Base-by-base conservation (phyloP, 2,329 filamentous ascomycete genomes). In the Diaporthe vexans region DNA sequence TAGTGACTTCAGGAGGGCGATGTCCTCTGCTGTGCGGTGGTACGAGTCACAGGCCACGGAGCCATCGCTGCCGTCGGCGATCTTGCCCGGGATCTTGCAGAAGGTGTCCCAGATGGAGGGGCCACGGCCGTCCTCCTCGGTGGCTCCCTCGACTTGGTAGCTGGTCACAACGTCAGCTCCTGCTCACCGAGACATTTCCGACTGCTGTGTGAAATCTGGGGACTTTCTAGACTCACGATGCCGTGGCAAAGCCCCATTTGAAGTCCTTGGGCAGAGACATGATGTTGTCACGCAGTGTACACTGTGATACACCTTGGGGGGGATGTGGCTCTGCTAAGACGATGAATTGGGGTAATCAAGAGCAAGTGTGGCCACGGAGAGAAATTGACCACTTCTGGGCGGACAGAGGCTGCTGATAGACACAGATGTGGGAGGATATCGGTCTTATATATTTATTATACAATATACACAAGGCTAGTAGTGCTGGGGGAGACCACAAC, bases 21-120 rank as follows among this genome's bases (percentile, higher is more conserved):
- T 94, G 81, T 97, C 95, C 80, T 94, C 91, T 52, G 86, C 87
- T 68, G 92, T 94, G 71, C 93, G 91, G 84, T 96, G 92, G 87
- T 97, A 97, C 37, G 94, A 95, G 85, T 97, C 94, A 85, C 95
- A 97, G 51, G 95, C 94, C 57, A 94, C 89, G 69, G 91, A 92
- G 70, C 95, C 95, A 57, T 91, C 93, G 78, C 88, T 91, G 74
- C 91, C 92, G 79, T 94, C 93, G 73, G 94, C 94, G 79, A 97
- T 95, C 85, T 97, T 97, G 79, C 94, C 94, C 9, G 93, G 91
- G 71, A 91, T 92, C 76, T 90, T 90, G 84, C 93, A 95, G 86
- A 97, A 97, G n/a, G 90, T 92, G 84, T 97, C 95, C 95, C 95
- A 97, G 83, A 97, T 97, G 76, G 93, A 94, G 72, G 94, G 92